Conservation (phyloP, 169 alveolate species). For the Babesia microti region DNA sequence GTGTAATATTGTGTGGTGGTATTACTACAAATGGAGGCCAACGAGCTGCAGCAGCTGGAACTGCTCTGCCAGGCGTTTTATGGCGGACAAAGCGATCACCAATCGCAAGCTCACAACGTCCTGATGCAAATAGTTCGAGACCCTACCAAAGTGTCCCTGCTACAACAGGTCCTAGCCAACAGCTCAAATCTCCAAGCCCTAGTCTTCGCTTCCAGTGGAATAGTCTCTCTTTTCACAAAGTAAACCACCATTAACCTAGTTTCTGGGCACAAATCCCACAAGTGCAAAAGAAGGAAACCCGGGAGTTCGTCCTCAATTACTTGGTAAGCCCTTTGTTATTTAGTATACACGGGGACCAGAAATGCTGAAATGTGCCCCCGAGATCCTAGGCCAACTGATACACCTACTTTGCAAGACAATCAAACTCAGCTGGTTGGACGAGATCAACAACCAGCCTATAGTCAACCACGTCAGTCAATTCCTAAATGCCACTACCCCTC, state of each 20-base stretch:
- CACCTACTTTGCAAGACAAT: conserved; percentile 74
- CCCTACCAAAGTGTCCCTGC: conserved; percentile 63
- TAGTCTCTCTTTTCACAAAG: conserved; percentile 65
- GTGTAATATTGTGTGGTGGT: too few species aligned
- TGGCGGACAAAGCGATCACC: conserved; percentile 74
- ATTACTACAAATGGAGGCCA: conserved; percentile 56
- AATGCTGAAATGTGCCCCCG: conserved; percentile 75
- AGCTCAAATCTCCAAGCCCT: conserved; percentile 72
- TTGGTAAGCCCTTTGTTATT: too few species aligned
- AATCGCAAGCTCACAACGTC: conserved; percentile 80
- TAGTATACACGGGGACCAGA: conserved; percentile 81
- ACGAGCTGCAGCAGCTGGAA: conserved; percentile 72
- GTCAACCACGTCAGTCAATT: conserved; percentile 62
- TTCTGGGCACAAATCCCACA: conserved; percentile 76
- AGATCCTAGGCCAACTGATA: conserved; percentile 74
- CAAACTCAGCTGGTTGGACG: conserved; percentile 79
- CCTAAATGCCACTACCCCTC: conserved; percentile 76
- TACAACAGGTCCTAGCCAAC: conserved; percentile 64
- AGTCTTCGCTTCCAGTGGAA: conserved; percentile 71
- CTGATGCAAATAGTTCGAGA: conserved; percentile 76
- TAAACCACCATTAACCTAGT: conserved; percentile 20
- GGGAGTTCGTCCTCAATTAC: conserved; percentile 71
- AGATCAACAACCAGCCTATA: conserved; percentile 61
- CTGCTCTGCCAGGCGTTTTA: conserved; percentile 75
- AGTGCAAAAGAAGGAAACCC: conserved; percentile 71